phyloP scores from a whole-genome alignment of 2,329 filamentous ascomycete genomes.

The Fusarium phyllophilum region DNA sequence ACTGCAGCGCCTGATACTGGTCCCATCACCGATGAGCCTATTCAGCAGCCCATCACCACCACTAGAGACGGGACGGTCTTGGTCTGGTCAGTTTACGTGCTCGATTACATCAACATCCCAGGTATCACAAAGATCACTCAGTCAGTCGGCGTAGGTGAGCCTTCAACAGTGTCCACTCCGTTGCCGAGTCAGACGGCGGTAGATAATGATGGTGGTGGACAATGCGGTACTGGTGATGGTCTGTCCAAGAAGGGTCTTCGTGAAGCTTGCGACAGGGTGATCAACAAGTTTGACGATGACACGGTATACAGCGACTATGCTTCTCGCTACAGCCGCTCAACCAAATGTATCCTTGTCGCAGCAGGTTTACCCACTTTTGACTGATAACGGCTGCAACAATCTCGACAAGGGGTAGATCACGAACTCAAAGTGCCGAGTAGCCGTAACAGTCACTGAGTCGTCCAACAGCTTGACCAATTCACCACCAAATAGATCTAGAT shows the following conservation, averaged over 20 bases:
- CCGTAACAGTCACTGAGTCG: background rate
- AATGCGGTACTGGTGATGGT: slow-evolving; percentile 7
- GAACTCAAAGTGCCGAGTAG: background rate
- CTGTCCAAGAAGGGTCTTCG: slow-evolving; percentile 5
- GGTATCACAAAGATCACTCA: background rate
- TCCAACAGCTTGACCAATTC: background rate
- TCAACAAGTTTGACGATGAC: background rate
- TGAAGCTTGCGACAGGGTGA: slow-evolving; percentile 9
- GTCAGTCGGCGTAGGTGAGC: background rate
- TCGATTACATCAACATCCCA: background rate
- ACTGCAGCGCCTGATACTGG: background rate
- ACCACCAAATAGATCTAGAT: fast-evolving
- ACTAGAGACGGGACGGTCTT: slow-evolving; percentile 8
- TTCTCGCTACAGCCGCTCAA: slow-evolving; percentile 3
- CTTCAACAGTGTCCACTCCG: slow-evolving; percentile 4
- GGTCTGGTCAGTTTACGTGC: background rate
- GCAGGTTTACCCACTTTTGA: background rate
- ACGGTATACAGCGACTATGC: background rate
- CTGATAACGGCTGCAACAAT: too few species aligned
- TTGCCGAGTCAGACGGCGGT: background rate
- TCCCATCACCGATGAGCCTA: background rate
- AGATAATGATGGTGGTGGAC: slow-evolving; percentile 6
- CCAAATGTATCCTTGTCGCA: background rate
- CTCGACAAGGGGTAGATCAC: too few species aligned
- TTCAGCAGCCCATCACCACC: background rate